Percentiles rank a stretch among this genome's conserved stretches.
phyloP scores from a whole-genome alignment of 176 grass and related monocot genomes.

The Avena eriantha region DNA sequence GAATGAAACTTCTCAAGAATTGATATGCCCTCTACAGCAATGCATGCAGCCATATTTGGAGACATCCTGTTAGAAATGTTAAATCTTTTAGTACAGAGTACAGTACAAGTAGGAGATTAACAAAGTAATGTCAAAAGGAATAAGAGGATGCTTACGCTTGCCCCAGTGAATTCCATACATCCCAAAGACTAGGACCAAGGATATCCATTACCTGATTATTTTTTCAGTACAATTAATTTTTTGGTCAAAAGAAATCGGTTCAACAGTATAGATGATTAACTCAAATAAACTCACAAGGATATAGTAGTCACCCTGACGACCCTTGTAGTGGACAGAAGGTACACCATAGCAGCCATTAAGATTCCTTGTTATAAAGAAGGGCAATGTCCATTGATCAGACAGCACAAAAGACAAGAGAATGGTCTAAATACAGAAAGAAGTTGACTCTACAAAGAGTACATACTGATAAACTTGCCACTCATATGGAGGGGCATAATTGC shows the following conservation, averaged over 20 bases:
- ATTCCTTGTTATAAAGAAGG: conserved; percentile 54
- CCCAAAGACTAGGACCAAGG: conserved; percentile 98
- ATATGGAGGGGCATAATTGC: conserved; percentile 89
- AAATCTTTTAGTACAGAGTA: conserved; percentile 33
- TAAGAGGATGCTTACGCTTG: conserved; percentile 64
- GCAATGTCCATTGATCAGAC: conserved; percentile 41
- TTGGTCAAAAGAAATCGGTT: not conserved
- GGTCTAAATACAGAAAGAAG: conserved; percentile 26
- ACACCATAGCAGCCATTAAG: conserved; percentile 91
- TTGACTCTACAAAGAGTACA: not conserved
- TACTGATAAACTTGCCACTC: conserved; percentile 97
- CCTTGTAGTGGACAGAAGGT: conserved; percentile 87
- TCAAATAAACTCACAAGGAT: conserved; percentile 68
- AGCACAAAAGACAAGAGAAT: conserved; percentile 22
- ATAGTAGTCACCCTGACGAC: conserved; percentile 87
- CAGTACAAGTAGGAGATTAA: conserved; percentile 14
- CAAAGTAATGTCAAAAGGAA: conserved; percentile 39
- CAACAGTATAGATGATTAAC: conserved; percentile 36
- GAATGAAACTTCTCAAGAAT: conserved; percentile 94
- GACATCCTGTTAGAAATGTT: conserved; percentile 72
- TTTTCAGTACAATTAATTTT: conserved; percentile 10
- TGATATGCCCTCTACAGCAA: conserved; percentile 88
- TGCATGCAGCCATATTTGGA: conserved; percentile 83
- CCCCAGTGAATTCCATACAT: conserved; percentile 90
- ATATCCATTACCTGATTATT: conserved; percentile 91